Evolutionary conservation across 257 asterid species (phyloP).

Genomic region (Leonotis leonurus): DNA sequence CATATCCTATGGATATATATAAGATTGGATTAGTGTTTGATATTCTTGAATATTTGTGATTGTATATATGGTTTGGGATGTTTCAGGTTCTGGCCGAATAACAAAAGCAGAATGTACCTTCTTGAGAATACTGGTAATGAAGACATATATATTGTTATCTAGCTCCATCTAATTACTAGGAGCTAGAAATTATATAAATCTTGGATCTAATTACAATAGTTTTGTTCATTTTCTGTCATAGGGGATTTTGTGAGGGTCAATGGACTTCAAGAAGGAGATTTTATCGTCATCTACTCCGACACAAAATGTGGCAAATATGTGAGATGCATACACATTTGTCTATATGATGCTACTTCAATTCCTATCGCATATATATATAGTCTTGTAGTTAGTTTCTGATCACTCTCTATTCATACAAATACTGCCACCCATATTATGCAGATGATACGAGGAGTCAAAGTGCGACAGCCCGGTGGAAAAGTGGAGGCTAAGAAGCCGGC

Average conservation of each 20-base stretch:
- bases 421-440: constrained; percentile 4
- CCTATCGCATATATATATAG: background rate
- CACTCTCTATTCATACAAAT: too few relatives aligned
- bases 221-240: too few relatives aligned
- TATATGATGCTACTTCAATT: background rate
- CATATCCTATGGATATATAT: too few relatives aligned
- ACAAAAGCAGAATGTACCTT: constrained; percentile 93
- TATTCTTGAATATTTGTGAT: background rate
- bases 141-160: too few relatives aligned
- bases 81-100: constrained; percentile 73
- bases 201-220: too few relatives aligned
- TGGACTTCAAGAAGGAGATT: constrained; percentile 69
- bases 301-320: constrained; percentile 88
- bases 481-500: constrained; percentile 63
- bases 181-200: too few relatives aligned
- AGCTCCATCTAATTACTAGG: too few relatives aligned
- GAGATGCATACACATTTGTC: constrained; percentile 14
- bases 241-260: constrained; percentile 59
- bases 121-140: constrained; percentile 85
- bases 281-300: constrained; percentile 54
- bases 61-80: background rate
- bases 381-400: background rate
- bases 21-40: background rate
- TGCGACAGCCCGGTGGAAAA: constrained; percentile 54
- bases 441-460: constrained; percentile 92